Percentiles rank a stretch among this genome's conserved stretches.
Conservation (phyloP, 768 basidiomycete genomes). For the Termitomyces sp. region DNA sequence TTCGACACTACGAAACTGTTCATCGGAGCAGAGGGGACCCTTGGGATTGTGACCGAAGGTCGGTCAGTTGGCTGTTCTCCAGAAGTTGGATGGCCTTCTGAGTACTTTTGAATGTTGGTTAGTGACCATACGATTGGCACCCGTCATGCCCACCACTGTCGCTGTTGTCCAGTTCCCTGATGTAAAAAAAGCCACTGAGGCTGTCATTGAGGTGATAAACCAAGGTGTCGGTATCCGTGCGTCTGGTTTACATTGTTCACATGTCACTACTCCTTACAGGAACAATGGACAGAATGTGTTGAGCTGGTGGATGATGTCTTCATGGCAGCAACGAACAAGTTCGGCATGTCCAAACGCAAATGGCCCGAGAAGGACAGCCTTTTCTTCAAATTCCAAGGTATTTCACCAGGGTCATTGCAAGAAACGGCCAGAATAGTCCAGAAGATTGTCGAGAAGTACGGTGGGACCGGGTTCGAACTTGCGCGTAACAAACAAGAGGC, state of each 20-base stretch:
- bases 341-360: conserved; percentile 44
- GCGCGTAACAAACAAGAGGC: conserved; percentile 64
- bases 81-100: not conserved
- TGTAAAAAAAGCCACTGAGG: conserved; percentile 67
- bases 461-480: conserved; percentile 61
- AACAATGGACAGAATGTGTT: conserved; percentile 56
- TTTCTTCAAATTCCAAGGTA: conserved; percentile 86
- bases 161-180: conserved; percentile 79
- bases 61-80: not conserved
- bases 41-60: conserved; percentile 90
- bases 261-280: not conserved
- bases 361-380: conserved; percentile 66
- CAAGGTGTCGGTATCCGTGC: conserved; percentile 71
- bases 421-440: conserved; percentile 59
- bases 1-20: conserved; percentile 84
- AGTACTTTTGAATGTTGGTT: not conserved
- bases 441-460: conserved; percentile 54
- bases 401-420: conserved; percentile 48
- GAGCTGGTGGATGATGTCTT: conserved; percentile 74
- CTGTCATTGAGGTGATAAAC: conserved; percentile 68
- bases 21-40: conserved; percentile 73
- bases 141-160: conserved; percentile 75
- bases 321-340: conserved; percentile 57
- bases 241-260: conserved; percentile 27
- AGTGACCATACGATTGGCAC: conserved; percentile 81